Base-by-base conservation (phyloP, 306 rosid genomes). In the Herpetospermum pedunculosum region DNA sequence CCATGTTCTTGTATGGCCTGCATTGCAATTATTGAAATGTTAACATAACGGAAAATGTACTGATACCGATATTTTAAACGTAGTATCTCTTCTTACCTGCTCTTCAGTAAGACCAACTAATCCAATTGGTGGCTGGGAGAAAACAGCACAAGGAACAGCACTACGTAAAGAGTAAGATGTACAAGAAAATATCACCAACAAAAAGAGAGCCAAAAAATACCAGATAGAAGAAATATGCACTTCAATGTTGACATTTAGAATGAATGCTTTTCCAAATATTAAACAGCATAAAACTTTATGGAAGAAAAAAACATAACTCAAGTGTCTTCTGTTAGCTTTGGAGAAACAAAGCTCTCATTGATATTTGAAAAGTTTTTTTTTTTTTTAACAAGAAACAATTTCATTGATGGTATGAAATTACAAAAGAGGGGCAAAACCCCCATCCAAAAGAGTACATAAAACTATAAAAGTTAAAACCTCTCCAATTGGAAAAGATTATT, bases 41-140 rank as follows among this genome's bases (percentile, higher is more conserved):
- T 43, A 43, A 68, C 48, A 23, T 44, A 43, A 43, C n/a, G 1
- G 19, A 23, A 7, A 34, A 18, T 4, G 11, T 25, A 25, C 18
- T 7, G 3, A 43, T 3, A 26, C 73, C 59, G 62, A 76, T 80
- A 76, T 38, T 6, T 21, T 64, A 76, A 53, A 70, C 32, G 48
- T 25, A 63, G 46, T 23, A 38, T 52, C 77, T 47, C 46, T 74
- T 50, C 40, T 77, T 70, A 91, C 99, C 96, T 88, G 92, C 77
- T 95, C 99, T 87, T 95, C 97, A 2, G 88, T 77, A 76, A 89
- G 92, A 77, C 99, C 99, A 82, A 95, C 99, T 83, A 77, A 86
- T 76, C 90, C 97, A 77, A 91, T 87, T 32, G 99, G 97, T 74
- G 99, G 99, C 81, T 95, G 99, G 60, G 97, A 89, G 80, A 95